Evolutionary conservation across 2,329 filamentous ascomycete species (phyloP).

Genomic region (Westerdykella aurantiaca): DNA sequence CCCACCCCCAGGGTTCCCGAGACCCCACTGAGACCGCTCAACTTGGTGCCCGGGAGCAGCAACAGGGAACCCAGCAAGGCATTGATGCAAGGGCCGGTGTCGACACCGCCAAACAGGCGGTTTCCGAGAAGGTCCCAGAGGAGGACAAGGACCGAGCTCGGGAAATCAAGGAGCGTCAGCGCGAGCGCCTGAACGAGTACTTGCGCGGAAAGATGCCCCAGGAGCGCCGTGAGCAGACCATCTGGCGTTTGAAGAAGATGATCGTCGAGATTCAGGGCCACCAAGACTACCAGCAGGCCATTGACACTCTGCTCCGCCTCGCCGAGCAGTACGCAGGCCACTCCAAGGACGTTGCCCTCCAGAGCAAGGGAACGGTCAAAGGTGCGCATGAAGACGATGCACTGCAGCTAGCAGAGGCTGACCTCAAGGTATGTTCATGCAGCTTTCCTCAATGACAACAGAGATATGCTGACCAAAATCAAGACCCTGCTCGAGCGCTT

Average conservation of each 20-base stretch:
- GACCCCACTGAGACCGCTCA: conserved; percentile 52
- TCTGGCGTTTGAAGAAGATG: conserved; percentile 97
- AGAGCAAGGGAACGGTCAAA: conserved; percentile 64
- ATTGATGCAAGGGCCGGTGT: conserved; percentile 50
- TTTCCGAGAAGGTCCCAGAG: conserved; percentile 59
- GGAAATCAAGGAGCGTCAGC: conserved; percentile 24
- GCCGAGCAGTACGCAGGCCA: conserved; percentile 82
- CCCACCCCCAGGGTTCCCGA: conserved; percentile 52
- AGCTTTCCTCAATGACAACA: conserved; percentile 37
- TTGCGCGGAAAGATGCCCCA: conserved; percentile 80
- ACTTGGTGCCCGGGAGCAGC: conserved; percentile 47
- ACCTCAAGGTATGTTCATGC: conserved; percentile 60
- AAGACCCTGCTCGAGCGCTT: conserved; percentile 88
- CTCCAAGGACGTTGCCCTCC: conserved; percentile 58
- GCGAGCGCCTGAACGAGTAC: conserved; percentile 62
- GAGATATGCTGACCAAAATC: conserved; percentile 47
- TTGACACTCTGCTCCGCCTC: conserved; percentile 76
- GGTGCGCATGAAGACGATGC: conserved; percentile 60
- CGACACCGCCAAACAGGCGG: conserved; percentile 51
- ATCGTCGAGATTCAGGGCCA: conserved; percentile 94
- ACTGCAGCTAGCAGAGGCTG: conserved; percentile 66
- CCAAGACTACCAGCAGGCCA: conserved; percentile 86
- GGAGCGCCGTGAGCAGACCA: conserved; percentile 85
- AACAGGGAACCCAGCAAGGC: conserved; percentile 42
- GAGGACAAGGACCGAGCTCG: conserved; percentile 46